Evolutionary conservation across 2,329 filamentous ascomycete species (phyloP).

Genomic region (Verticillium longisporum): DNA sequence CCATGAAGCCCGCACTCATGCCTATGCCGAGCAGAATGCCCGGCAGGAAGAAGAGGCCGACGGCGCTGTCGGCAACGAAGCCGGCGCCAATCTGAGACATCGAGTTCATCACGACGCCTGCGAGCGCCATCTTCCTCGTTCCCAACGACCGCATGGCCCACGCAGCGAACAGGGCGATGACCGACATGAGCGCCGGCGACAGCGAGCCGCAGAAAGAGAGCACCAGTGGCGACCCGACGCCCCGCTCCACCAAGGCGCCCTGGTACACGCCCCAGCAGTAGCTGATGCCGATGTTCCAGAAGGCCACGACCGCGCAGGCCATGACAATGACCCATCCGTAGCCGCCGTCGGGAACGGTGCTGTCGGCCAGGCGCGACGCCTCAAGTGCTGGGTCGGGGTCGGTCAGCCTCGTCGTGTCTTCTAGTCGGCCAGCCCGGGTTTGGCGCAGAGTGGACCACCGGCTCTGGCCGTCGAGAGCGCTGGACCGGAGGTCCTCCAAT

Average conservation of each 20-base stretch:
- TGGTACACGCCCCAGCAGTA: slow-evolving; percentile 52
- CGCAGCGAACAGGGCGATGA: slow-evolving; percentile 44
- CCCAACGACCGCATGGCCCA: slow-evolving; percentile 43
- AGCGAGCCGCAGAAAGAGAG: slow-evolving; percentile 54
- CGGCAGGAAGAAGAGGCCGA: slow-evolving; percentile 25
- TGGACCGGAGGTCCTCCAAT: not conserved
- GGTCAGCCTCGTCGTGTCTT: not conserved
- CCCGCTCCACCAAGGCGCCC: slow-evolving; percentile 42
- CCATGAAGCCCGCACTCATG: slow-evolving; percentile 17
- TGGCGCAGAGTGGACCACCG: not conserved
- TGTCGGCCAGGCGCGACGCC: slow-evolving; percentile 36
- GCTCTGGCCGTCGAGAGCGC: not conserved
- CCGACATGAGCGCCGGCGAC: slow-evolving; percentile 39
- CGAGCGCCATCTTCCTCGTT: slow-evolving; percentile 33
- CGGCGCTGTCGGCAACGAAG: slow-evolving; percentile 25
- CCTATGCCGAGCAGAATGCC: slow-evolving; percentile 25
- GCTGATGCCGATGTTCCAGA: slow-evolving; percentile 49
- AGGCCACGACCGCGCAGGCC: slow-evolving; percentile 42
- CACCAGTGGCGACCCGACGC: slow-evolving; percentile 40
- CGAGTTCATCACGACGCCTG: slow-evolving; percentile 44
- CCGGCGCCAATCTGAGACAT: slow-evolving; percentile 36
- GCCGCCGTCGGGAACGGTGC: slow-evolving; percentile 43
- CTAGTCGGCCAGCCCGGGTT: not conserved
- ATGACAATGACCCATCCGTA: slow-evolving; percentile 50
- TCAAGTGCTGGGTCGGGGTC: slow-evolving; percentile 21